A percentile compares a stretch with the other conserved stretches of the same genome.
phyloP scores from a whole-genome alignment of 352 stramenopile species.

The Globisporangium carolinianum region DNA sequence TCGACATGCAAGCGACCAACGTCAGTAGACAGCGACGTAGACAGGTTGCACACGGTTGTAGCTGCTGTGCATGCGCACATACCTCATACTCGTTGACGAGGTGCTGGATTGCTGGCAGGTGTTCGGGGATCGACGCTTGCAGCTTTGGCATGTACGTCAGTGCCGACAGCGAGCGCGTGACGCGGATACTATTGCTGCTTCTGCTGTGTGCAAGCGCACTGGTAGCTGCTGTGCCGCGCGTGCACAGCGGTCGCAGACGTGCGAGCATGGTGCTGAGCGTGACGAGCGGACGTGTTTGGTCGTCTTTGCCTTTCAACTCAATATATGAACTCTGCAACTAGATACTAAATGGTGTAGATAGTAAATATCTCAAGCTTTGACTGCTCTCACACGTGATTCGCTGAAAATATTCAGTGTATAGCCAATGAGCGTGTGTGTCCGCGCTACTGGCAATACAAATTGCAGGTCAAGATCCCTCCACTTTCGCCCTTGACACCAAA shows the following conservation, averaged over 20 bases:
- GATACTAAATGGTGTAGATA: too few relatives aligned
- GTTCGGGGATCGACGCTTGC: conserved; percentile 33
- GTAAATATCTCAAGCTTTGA: too few relatives aligned
- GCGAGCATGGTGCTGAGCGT: background rate
- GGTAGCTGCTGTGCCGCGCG: conserved; percentile 4
- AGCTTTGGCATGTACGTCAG: conserved; percentile 44
- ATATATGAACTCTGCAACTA: background rate
- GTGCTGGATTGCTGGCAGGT: conserved; percentile 30
- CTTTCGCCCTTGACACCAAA: too few relatives aligned
- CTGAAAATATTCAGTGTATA: too few relatives aligned
- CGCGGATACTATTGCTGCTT: background rate
- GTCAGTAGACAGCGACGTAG: too few relatives aligned
- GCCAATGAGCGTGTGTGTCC: too few relatives aligned
- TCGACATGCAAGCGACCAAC: too few relatives aligned
- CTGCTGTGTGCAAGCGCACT: background rate
- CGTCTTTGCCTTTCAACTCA: background rate
- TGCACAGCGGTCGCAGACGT: background rate
- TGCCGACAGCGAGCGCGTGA: conserved; percentile 19
- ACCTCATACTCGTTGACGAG: conserved; percentile 48
- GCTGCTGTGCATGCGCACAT: background rate
- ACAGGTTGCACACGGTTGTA: too few relatives aligned
- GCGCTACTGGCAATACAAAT: too few relatives aligned
- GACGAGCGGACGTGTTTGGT: background rate
- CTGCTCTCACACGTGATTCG: too few relatives aligned
- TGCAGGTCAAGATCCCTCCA: too few relatives aligned